Evolutionary conservation across 352 stramenopile genomes (phyloP).

Genomic region (Phytophthora ohioensis): DNA sequence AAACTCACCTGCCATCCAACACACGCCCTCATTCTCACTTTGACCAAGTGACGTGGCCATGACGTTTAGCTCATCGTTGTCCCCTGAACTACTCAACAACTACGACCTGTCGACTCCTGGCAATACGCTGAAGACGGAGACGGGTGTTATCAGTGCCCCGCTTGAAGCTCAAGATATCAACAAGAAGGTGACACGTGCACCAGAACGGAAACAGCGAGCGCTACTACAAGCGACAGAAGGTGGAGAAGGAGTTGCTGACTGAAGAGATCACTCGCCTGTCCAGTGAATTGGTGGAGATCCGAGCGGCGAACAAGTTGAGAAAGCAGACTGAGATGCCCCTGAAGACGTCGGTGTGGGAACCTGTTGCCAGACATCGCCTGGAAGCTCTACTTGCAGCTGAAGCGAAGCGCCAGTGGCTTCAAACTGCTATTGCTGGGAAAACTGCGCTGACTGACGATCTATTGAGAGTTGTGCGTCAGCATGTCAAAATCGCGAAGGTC

Average conservation of each 20-base stretch:
- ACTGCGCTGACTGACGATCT: not conserved
- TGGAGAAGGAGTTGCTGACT: not conserved
- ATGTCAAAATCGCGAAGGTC: not conserved
- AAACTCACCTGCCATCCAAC: not conserved
- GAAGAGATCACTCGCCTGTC: not conserved
- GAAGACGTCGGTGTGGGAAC: no score
- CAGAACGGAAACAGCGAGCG: no score
- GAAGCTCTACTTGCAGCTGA: not conserved
- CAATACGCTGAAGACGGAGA: no score
- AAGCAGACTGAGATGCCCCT: not conserved
- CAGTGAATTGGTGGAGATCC: not conserved
- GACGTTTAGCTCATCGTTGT: constrained; percentile 1
- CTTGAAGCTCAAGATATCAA: no score
- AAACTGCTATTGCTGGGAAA: not conserved
- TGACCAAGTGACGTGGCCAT: not conserved
- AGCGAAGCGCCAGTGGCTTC: not conserved
- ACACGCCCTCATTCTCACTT: not conserved
- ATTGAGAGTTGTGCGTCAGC: not conserved
- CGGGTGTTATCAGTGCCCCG: no score
- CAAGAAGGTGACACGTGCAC: no score
- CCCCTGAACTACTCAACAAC: no score
- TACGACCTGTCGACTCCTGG: no score
- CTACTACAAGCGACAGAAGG: not conserved
- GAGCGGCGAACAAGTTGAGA: not conserved
- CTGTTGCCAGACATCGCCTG: no score